Evolutionary conservation across 1,284 basidiomycete species (phyloP), one percentile per base, ranked within the genome.

Genomic region (Meira nashicola): DNA sequence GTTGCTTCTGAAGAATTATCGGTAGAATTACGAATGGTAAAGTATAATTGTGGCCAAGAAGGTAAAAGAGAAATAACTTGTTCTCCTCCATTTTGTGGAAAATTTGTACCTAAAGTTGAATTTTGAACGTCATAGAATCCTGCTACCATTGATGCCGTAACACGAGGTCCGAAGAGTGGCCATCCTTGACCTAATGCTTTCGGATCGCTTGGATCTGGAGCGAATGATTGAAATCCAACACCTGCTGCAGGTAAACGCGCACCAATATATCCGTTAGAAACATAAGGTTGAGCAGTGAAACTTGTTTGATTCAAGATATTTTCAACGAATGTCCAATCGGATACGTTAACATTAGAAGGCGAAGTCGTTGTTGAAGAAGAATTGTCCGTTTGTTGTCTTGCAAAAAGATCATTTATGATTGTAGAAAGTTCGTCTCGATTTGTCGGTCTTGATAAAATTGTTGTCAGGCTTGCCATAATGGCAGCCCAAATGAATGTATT

Each of bases 181-280:
- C 64, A 66, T 39, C 62, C 62, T n/a, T 65, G 58, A 28, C 41
- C 54, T 14, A 54, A 50, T 12, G 55, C 40, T 11, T 46, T 23
- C 11, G 37, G 39, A n/a, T 48, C 21, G n/a, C 39, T 44, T 39
- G 53, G 39, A 25, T 33, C 41, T n/a, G 46, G 59, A 25, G 23
- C 25, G 51, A 57, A 56, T 58, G 47, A 53, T 39, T 44, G 50
- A 43, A 50, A 51, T 15, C 46, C n/a, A 12, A 54, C 60, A 37
- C 54, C 70, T 53, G 49, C 64, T 0, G 68, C 71, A 0, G 72
- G 71, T n/a, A 74, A 59, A 15, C 71, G 60, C 43, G 70, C 67
- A 10, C 71, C 72, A 23, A 74, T 66, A 55, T 74, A 74, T 0
- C 68, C 68, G 49, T 70, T 70, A 5, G 64, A 51, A 12, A 72